These are phyloP conservation scores for Arabidopsis hybrid DNA, from an alignment of 441 rosid genomes.

Conservation along the genomic window DNA sequence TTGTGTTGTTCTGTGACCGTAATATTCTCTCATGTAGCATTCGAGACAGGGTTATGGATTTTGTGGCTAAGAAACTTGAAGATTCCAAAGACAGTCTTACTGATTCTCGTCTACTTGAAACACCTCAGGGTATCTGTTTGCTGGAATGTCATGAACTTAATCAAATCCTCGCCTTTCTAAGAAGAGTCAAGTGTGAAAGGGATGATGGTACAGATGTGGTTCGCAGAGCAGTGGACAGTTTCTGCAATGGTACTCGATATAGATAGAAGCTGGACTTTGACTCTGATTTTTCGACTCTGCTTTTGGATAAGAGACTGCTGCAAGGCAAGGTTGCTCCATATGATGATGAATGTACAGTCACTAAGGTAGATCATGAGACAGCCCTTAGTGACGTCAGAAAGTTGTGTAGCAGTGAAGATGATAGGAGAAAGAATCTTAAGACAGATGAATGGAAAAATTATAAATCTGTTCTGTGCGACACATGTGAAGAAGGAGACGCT, in stretches of 20 bases:
- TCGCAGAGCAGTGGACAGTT: constrained; percentile 6
- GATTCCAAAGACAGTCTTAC: not conserved
- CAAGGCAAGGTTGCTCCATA: not conserved
- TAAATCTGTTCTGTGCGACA: constrained; percentile 29
- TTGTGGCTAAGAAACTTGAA: too few relatives aligned
- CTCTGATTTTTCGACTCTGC: not conserved
- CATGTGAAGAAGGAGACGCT: not conserved
- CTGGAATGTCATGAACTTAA: not conserved
- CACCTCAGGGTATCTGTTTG: constrained; percentile 24
- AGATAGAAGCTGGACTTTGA: constrained; percentile 13
- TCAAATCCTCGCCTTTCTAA: not conserved
- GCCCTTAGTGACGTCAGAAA: not conserved
- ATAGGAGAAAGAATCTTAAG: constrained; percentile 21
- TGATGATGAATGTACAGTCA: not conserved
- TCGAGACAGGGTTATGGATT: constrained; percentile 1
- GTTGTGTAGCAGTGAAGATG: constrained; percentile 25
- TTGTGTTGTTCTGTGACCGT: not conserved
- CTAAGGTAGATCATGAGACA: not conserved
- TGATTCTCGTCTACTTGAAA: not conserved
- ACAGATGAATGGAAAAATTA: constrained; percentile 22
- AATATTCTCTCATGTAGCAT: constrained; percentile 14
- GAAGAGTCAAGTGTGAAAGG: not conserved
- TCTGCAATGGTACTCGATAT: not conserved
- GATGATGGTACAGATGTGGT: constrained; percentile 10
- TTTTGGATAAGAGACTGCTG: constrained; percentile 1